These are phyloP conservation scores for Akanthomyces dipterigenus DNA, from an alignment of 2,329 filamentous ascomycete genomes.

Conservation along the genomic window DNA sequence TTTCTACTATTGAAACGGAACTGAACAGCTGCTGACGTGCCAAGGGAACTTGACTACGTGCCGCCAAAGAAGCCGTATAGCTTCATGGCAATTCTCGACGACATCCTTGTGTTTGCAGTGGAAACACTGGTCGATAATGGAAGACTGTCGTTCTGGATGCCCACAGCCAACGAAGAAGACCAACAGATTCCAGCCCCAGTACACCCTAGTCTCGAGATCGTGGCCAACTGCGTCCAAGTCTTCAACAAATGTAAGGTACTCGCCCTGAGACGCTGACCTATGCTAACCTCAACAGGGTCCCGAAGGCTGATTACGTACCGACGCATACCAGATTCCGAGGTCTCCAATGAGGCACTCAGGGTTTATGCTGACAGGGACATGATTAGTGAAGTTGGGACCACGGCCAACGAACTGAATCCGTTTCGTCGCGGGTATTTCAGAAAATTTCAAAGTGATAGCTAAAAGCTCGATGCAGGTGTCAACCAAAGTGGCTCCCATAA, in stretches of 20 bases:
- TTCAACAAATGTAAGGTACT: slow-evolving; percentile 76
- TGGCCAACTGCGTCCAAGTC: slow-evolving; percentile 71
- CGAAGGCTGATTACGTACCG: slow-evolving; percentile 82
- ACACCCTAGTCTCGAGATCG: slow-evolving; percentile 67
- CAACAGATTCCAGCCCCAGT: slow-evolving; percentile 69
- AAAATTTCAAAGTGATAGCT: slow-evolving; percentile 37
- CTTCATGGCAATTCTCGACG: slow-evolving; percentile 82
- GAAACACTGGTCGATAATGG: slow-evolving; percentile 71
- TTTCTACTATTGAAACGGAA: slow-evolving; percentile 12
- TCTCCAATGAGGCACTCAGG: slow-evolving; percentile 39
- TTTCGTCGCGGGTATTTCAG: slow-evolving; percentile 54
- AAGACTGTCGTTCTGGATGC: slow-evolving; percentile 93
- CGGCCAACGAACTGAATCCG: slow-evolving; percentile 53
- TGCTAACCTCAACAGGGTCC: slow-evolving; percentile 55
- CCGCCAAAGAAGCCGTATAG: slow-evolving; percentile 89
- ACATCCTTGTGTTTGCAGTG: slow-evolving; percentile 78
- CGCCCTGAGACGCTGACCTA: not conserved
- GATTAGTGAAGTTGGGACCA: slow-evolving; percentile 34
- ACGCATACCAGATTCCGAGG: slow-evolving; percentile 54
- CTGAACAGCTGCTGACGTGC: slow-evolving; percentile 14
- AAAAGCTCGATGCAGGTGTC: slow-evolving; percentile 18
- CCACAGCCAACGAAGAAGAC: slow-evolving; percentile 74
- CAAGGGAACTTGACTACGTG: slow-evolving; percentile 54
- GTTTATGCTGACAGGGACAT: slow-evolving; percentile 25
- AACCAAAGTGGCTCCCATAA: slow-evolving; percentile 6